Percentiles rank a stretch among this genome's conserved stretches.
Evolutionary conservation across 768 basidiomycete species (phyloP).

Genomic region (Hericium coralloides): DNA sequence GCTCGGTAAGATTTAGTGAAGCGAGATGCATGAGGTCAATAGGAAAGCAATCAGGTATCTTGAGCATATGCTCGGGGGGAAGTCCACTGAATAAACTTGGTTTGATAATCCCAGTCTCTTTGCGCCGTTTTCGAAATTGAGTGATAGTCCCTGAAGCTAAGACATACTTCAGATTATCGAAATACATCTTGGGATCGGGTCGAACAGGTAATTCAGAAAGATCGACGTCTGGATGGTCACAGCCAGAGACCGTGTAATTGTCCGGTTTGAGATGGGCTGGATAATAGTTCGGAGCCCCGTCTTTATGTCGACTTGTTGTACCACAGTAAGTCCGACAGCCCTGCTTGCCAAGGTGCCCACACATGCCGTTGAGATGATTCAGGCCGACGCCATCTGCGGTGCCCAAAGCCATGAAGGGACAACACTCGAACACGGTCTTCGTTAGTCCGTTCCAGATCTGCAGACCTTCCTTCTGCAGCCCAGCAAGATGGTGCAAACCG

Average conservation of each 20-base stretch:
- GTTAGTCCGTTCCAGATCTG: slow-evolving; percentile 16
- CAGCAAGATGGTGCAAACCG: slow-evolving; percentile 25
- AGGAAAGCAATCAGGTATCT: slow-evolving; percentile 23
- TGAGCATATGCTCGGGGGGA: slow-evolving; percentile 5
- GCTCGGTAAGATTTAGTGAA: slow-evolving; percentile 27
- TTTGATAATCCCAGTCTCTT: background rate
- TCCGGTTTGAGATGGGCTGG: slow-evolving; percentile 21
- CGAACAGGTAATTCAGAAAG: background rate
- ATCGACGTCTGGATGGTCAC: slow-evolving; percentile 23
- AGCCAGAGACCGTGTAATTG: slow-evolving; percentile 17
- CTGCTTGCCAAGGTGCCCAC: slow-evolving; percentile 24
- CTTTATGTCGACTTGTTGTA: slow-evolving; percentile 20
- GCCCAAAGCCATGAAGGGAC: slow-evolving; percentile 11
- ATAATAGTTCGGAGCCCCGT: slow-evolving; percentile 23
- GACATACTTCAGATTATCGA: slow-evolving; percentile 12
- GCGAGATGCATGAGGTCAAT: slow-evolving; percentile 32
- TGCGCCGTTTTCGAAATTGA: slow-evolving; percentile 20
- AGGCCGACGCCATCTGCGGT: slow-evolving; percentile 28
- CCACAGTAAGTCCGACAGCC: slow-evolving; percentile 29
- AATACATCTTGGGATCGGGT: slow-evolving; percentile 14
- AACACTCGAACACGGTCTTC: background rate
- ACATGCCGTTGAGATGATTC: slow-evolving; percentile 24
- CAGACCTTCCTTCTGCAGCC: slow-evolving; percentile 20
- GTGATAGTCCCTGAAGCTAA: slow-evolving; percentile 13
- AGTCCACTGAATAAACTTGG: background rate